Conservation (phyloP, 768 basidiomycete genomes). For the Mycena alexandri region DNA sequence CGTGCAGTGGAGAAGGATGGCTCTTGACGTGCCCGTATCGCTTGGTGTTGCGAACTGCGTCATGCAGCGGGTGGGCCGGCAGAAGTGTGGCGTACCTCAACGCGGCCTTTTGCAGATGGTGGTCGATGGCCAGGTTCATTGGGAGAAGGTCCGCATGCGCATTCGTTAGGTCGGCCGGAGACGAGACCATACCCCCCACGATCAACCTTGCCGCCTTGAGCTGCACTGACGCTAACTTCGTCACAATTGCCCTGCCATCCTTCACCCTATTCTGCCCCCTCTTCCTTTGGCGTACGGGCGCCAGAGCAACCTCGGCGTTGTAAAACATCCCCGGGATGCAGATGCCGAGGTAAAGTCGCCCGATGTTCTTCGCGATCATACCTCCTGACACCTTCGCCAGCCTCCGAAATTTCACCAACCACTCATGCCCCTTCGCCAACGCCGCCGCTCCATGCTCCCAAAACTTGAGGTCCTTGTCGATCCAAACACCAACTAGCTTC, state of each 20-base stretch:
- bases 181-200: constrained; percentile 1
- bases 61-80: constrained; percentile 37
- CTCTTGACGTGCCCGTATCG: constrained; percentile 16
- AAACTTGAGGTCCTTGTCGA: constrained; percentile 12
- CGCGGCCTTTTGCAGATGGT: constrained; percentile 31
- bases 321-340: background rate
- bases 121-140: constrained; percentile 23
- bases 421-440: constrained; percentile 23
- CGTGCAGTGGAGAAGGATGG: constrained; percentile 28
- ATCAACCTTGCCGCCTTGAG: background rate
- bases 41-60: constrained; percentile 14
- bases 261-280: background rate
- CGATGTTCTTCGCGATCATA: background rate
- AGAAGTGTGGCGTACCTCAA: constrained; percentile 40
- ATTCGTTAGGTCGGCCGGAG: constrained; percentile 34
- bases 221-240: constrained; percentile 3
- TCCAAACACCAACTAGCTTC: constrained; percentile 1
- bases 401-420: background rate
- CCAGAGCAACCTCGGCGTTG: constrained; percentile 33
- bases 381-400: background rate
- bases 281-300: background rate
- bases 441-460: constrained; percentile 25
- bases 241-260: background rate
- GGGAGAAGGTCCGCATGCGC: constrained; percentile 38
- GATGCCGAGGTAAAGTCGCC: background rate